phyloP scores from a whole-genome alignment of 2,329 filamentous ascomycete species.

The Tolypocladium cylindrosporum region DNA sequence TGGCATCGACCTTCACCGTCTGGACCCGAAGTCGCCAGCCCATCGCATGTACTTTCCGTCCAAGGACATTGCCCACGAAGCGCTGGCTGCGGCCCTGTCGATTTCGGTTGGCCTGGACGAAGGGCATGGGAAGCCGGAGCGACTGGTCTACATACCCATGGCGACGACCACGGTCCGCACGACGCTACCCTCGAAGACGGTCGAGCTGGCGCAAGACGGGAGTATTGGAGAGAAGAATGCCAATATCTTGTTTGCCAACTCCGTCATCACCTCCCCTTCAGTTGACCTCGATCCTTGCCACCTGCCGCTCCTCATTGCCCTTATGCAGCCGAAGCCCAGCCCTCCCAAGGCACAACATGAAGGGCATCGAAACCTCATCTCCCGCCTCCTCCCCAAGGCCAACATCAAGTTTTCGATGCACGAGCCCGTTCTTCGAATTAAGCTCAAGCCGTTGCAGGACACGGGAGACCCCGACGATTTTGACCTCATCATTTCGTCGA shows the following conservation, averaged over 20 bases:
- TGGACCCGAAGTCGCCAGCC: conserved; percentile 86
- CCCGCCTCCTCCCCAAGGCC: conserved; percentile 84
- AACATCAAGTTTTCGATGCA: conserved; percentile 94
- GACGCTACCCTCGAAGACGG: conserved; percentile 86
- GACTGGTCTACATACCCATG: conserved; percentile 92
- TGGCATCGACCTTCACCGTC: conserved; percentile 80
- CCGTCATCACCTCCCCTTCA: conserved; percentile 91
- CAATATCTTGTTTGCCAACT: conserved; percentile 92
- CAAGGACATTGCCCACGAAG: conserved; percentile 90
- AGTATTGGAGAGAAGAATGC: conserved; percentile 77
- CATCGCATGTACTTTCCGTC: conserved; percentile 98
- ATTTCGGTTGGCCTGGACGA: conserved; percentile 89
- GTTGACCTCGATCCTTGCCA: conserved; percentile 88
- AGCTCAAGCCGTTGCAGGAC: conserved; percentile 67
- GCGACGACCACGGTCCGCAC: conserved; percentile 91
- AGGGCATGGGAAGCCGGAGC: conserved; percentile 74
- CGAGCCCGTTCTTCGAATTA: conserved; percentile 85
- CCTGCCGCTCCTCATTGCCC: conserved; percentile 70
- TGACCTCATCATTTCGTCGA: conserved; percentile 88
- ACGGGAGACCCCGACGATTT: conserved; percentile 66
- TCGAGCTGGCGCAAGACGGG: conserved; percentile 65
- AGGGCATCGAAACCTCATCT: conserved; percentile 62
- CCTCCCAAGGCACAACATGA: conserved; percentile 24
- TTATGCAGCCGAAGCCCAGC: conserved; percentile 51
- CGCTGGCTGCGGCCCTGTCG: conserved; percentile 81